Percentiles rank a stretch among this genome's conserved stretches.
Evolutionary conservation across 495 filamentous ascomycete species (phyloP).

Genomic region (Penicillium mononematosum): DNA sequence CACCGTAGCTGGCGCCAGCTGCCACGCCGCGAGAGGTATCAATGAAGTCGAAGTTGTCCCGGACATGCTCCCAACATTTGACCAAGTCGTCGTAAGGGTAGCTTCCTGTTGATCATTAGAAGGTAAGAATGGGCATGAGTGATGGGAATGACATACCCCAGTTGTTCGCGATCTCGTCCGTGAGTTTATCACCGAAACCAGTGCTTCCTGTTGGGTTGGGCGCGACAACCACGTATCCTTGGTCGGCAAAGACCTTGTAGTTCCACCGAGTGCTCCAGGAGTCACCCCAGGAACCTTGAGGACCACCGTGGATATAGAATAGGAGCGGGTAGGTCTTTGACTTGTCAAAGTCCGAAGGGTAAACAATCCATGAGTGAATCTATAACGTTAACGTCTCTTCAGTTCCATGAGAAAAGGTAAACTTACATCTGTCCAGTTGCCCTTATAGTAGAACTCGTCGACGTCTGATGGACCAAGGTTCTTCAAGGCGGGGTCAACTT

Average conservation of each 20-base stretch:
- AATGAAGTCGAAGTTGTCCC: slow-evolving; percentile 46
- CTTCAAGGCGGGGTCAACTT: slow-evolving; percentile 38
- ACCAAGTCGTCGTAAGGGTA: slow-evolving; percentile 56
- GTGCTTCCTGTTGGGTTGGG: slow-evolving; percentile 54
- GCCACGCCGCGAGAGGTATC: slow-evolving; percentile 52
- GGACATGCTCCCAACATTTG: slow-evolving; percentile 49
- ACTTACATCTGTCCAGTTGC: slow-evolving; percentile 38
- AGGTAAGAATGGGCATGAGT: background rate
- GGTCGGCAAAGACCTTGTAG: slow-evolving; percentile 53
- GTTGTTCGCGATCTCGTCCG: slow-evolving; percentile 45
- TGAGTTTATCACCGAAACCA: slow-evolving; percentile 50
- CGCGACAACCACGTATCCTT: slow-evolving; percentile 56
- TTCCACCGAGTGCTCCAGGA: slow-evolving; percentile 55
- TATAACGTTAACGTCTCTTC: slow-evolving; percentile 9
- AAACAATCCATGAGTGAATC: slow-evolving; percentile 52
- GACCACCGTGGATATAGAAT: slow-evolving; percentile 54
- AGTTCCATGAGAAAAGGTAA: background rate
- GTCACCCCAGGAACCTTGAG: slow-evolving; percentile 49
- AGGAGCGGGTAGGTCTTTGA: slow-evolving; percentile 51
- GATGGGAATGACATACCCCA: slow-evolving; percentile 39
- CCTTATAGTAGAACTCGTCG: slow-evolving; percentile 39
- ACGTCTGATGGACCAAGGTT: slow-evolving; percentile 33
- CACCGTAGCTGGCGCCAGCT: slow-evolving; percentile 51
- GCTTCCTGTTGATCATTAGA: slow-evolving; percentile 29
- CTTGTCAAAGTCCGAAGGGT: slow-evolving; percentile 45